phyloP scores from a whole-genome alignment of 768 basidiomycete species.

The Calocera viscosa region DNA sequence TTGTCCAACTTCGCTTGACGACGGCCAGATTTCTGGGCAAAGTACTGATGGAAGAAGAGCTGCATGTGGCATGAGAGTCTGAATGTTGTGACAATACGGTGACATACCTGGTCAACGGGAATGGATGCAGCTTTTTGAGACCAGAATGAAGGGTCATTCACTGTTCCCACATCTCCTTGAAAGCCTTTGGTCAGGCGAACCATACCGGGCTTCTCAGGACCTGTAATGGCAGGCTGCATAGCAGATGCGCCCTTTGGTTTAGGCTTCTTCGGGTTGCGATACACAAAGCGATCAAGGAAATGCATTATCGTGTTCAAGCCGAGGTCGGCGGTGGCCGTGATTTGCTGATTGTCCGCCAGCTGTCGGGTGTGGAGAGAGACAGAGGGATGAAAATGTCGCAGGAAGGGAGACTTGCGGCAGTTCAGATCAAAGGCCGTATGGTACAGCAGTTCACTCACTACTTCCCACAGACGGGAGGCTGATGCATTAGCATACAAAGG shows the following conservation, averaged over 20 bases:
- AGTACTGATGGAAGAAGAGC: conserved; percentile 89
- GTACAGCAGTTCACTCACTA: conserved; percentile 40
- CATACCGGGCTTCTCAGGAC: conserved; percentile 25
- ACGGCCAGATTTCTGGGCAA: conserved; percentile 53
- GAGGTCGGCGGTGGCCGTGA: conserved; percentile 78
- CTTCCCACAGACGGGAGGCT: conserved; percentile 73
- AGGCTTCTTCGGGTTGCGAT: conserved; percentile 81
- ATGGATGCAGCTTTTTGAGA: conserved; percentile 54
- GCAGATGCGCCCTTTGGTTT: conserved; percentile 67
- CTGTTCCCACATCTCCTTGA: conserved; percentile 42
- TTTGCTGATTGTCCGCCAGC: conserved; percentile 54
- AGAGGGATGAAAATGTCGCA: conserved; percentile 82
- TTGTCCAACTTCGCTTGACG: conserved; percentile 40
- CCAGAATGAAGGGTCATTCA: conserved; percentile 71
- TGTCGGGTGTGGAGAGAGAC: conserved; percentile 76
- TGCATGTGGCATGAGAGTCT: conserved; percentile 22
- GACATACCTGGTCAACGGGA: conserved; percentile 70
- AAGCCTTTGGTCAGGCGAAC: conserved; percentile 49
- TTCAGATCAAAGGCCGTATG: background rate
- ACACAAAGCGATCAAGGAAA: conserved; percentile 94
- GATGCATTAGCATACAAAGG: conserved; percentile 76
- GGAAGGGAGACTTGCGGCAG: conserved; percentile 50
- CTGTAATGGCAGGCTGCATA: conserved; percentile 65
- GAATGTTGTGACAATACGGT: background rate
- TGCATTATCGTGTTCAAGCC: conserved; percentile 85